Conservation (phyloP, 2,329 filamentous ascomycete species). For the Blastomyces parvus region DNA sequence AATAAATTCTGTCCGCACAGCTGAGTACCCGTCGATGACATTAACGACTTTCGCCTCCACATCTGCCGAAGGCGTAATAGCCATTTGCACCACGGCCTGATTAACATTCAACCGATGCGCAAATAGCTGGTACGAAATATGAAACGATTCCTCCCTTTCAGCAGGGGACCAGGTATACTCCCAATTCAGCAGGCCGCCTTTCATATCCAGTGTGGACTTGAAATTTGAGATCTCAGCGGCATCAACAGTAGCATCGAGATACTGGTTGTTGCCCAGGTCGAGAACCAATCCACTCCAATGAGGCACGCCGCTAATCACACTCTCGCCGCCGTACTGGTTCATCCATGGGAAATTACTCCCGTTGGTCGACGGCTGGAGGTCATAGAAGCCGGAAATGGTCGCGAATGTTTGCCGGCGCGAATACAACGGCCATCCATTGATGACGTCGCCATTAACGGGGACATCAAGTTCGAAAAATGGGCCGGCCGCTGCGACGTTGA, state of each 20-base stretch:
- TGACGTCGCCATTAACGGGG: constrained; percentile 42
- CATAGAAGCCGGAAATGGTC: constrained; percentile 59
- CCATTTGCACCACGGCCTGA: constrained; percentile 51
- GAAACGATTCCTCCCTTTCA: constrained; percentile 39
- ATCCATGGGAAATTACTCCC: constrained; percentile 60
- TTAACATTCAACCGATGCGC: constrained; percentile 55
- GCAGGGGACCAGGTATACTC: constrained; percentile 56
- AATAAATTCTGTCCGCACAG: constrained; percentile 53
- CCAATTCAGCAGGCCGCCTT: constrained; percentile 55
- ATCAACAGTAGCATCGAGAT: constrained; percentile 53
- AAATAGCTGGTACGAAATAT: constrained; percentile 57
- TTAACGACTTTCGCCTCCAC: constrained; percentile 53
- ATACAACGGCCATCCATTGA: constrained; percentile 60
- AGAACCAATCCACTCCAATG: constrained; percentile 56
- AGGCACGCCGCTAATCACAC: constrained; percentile 60
- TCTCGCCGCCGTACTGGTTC: constrained; percentile 59
- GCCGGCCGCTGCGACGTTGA: constrained; percentile 53
- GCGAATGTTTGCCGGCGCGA: constrained; percentile 55
- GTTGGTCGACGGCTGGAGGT: constrained; percentile 49
- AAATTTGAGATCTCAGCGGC: constrained; percentile 52
- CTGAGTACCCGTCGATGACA: constrained; percentile 57
- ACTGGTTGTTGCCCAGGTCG: constrained; percentile 43
- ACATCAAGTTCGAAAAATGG: constrained; percentile 54
- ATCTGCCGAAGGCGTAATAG: constrained; percentile 47
- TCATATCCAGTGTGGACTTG: constrained; percentile 52